Percentiles rank a stretch among this genome's conserved stretches.
Conservation (phyloP, 1,284 basidiomycete species). For the Salmacisia buchloeana region DNA sequence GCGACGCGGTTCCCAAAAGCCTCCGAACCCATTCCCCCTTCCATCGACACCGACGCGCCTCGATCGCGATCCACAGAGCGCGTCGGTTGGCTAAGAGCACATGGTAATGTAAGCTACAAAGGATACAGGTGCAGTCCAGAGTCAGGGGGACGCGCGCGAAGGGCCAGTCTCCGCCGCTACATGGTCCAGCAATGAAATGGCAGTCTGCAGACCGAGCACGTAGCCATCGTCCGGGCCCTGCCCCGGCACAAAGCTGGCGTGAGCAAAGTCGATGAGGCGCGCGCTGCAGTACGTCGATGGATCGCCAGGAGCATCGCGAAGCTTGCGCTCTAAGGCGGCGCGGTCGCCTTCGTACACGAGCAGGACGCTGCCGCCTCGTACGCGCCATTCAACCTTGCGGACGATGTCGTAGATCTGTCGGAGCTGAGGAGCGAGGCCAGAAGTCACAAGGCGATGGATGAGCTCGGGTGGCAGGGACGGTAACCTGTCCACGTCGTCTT, state of each 20-base stretch:
- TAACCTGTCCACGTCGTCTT: background rate
- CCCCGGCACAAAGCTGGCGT: conserved; percentile 66
- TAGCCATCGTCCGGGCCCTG: conserved; percentile 75
- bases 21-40: background rate
- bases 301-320: conserved; percentile 48
- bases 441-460: conserved; percentile 58
- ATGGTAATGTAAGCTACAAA: background rate
- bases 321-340: conserved; percentile 52
- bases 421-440: conserved; percentile 54
- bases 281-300: conserved; percentile 58
- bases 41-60: background rate
- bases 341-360: conserved; percentile 76
- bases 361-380: conserved; percentile 74
- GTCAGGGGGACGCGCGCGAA: background rate
- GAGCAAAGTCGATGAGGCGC: conserved; percentile 82
- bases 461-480: conserved; percentile 17
- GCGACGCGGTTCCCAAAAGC: background rate
- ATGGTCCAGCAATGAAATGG: background rate
- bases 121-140: background rate
- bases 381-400: conserved; percentile 63
- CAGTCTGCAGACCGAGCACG: conserved; percentile 65
- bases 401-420: conserved; percentile 60
- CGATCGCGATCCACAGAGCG: no score
- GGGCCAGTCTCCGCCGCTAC: background rate
- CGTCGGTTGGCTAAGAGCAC: background rate